Base-by-base conservation (phyloP, 2,329 filamentous ascomycete genomes). In the Rhexocercosporidium sp. region DNA sequence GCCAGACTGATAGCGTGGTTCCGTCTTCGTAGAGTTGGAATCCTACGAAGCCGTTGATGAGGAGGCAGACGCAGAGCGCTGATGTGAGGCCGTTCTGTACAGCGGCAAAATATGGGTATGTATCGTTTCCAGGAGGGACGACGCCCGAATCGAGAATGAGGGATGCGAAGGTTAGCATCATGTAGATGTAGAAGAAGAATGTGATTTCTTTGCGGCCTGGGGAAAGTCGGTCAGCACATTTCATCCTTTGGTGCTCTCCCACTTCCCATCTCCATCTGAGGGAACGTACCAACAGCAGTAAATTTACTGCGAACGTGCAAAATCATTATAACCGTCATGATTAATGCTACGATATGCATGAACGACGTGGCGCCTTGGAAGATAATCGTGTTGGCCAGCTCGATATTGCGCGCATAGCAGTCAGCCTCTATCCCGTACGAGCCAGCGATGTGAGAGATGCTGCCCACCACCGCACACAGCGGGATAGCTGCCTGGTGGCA, bases 1-100 rank as follows among this genome's bases (percentile, higher is more conserved):
- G 88, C 96, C 96, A 99, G 51, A 99, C 90, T 0, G 94, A 97
- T 47, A 98, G 83, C 1, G 91, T 90, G 1, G 96, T 99, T 60
- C 96, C 96, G 76, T 99, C 96, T 80, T 99, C 96, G 79, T 99
- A 99, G 14, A 99, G 85, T 81, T 98, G 96, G 81, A 99, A 99
- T 39, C 96, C 96, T 63, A 99, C 95, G 77, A 99, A 99, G 51
- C 96, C 96, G 79, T 98, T 98, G 83, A 99, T 94, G 74, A 98
- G 83, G 65, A 99, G 84, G 78, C 92, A 96, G 29, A 93, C 95
- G 78, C 96, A 91, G 31, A 97, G 86, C 0, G 96, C 93, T 41
- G 93, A 97, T 25, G 90, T 84, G 62, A 99, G 84, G 16, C 95
- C 96, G 70, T 90, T 91, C 76, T 99, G 96, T 6, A 91, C 88